These are phyloP conservation scores for Pythium aristosporum DNA, from an alignment of 352 stramenopile genomes.

Conservation along the genomic window DNA sequence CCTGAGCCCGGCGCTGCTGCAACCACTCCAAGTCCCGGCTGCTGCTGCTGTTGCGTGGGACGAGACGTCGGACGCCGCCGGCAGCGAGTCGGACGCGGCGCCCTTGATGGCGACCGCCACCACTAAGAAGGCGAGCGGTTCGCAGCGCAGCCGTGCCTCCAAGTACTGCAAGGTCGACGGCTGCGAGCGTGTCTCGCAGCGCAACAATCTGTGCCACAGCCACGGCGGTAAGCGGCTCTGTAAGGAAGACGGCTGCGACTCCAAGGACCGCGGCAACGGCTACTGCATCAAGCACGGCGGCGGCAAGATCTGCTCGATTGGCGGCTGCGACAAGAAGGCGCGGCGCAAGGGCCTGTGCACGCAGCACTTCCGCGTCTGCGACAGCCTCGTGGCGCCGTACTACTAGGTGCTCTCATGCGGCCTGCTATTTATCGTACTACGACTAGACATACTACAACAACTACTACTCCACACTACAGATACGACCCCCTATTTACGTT, in stretches of 20 bases:
- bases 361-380: constrained; percentile 68
- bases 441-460: neutral
- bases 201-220: constrained; percentile 82
- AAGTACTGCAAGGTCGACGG: constrained; percentile 87
- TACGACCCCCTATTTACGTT: neutral
- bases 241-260: constrained; percentile 71
- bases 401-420: neutral
- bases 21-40: neutral
- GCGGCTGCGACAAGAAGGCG: constrained; percentile 78
- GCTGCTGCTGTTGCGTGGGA: constrained; percentile 7
- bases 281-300: constrained; percentile 86
- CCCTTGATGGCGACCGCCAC: neutral
- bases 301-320: constrained; percentile 77
- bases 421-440: constrained; percentile 20
- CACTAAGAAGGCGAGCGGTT: neutral
- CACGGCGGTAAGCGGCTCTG: constrained; percentile 83
- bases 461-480: neutral
- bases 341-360: constrained; percentile 80
- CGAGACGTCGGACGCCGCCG: constrained; percentile 20
- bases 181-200: constrained; percentile 77
- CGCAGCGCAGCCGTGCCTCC: constrained; percentile 68
- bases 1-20: constrained; percentile 40
- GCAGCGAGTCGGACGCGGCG: constrained; percentile 18
- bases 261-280: constrained; percentile 80
- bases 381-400: constrained; percentile 29